Evolutionary conservation across 2,329 filamentous ascomycete species (phyloP), one percentile per base, ranked within the genome.

Genomic region (Claviceps monticola): DNA sequence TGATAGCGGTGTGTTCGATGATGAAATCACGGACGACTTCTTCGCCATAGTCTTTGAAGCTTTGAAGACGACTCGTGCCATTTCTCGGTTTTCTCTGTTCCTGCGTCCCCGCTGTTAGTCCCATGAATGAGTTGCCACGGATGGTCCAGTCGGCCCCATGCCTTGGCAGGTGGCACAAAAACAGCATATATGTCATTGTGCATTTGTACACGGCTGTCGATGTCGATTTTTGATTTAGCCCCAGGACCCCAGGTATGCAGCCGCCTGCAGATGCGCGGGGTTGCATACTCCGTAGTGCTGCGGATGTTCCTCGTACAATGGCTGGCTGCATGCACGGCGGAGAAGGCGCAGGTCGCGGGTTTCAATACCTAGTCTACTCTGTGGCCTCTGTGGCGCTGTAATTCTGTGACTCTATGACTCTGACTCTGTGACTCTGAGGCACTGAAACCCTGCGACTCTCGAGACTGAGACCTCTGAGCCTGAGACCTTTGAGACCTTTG

Each of bases 1-100:
- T 23, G 17, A 42, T 42, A 11, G 13, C 19, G 17, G 19, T 14
- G 41, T 21, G 19, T 13, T 43, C 9, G 19, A 43, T 43, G 19
- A 43, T 43, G 41, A 14, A 43, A 43, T 43, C 41, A 43, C 21
- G 41, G 41, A 21, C 41, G 16, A 14, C 5, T 13, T 23, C 41
- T 5, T 43, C 41, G 1, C 19, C 16, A 38, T 37, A 16, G 11
- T 50, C 3, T 23, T 34, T 29, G 38, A 36, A 47, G 50, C 3
- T 23, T 34, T 29, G 38, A 36, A 47, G 50, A 34, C 48, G 50
- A 54, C 50, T 48, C 14, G 43, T 45, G 41, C 41, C 41, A 41
- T 45, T 49, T 44, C 16, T 41, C 16, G n/a, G 21, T 43, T 29
- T 17, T 23, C 5, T 36, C n/a, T 38, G 50, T 54, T 50, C 50